phyloP scores from a whole-genome alignment of 306 rosid genomes.

The Quercus alba region DNA sequence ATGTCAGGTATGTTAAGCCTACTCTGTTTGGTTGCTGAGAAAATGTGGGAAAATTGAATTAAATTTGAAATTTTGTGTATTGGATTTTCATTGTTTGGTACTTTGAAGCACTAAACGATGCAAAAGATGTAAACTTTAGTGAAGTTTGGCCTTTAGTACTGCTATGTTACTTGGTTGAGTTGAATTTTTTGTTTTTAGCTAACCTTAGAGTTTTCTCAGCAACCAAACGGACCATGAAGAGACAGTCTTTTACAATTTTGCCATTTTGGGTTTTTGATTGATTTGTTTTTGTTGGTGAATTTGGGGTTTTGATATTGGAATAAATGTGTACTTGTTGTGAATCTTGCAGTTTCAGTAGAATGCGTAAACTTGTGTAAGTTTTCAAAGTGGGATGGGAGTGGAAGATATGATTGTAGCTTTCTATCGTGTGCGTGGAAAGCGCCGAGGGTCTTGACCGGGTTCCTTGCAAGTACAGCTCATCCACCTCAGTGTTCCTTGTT shows the following conservation, averaged over 20 bases:
- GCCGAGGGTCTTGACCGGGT: conserved; percentile 91
- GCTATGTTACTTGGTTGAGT: conserved; percentile 14
- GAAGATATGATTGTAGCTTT: conserved; percentile 74
- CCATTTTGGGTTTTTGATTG: neutral
- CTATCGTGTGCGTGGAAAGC: conserved; percentile 92
- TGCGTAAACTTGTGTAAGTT: conserved; percentile 82
- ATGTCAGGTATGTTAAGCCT: conserved; percentile 64
- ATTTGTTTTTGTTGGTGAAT: neutral
- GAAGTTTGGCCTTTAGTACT: conserved; percentile 5
- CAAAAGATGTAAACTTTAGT: neutral
- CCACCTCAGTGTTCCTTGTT: conserved; percentile 45
- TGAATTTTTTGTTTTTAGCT: neutral
- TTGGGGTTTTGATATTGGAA: conserved; percentile 28
- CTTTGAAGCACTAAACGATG: neutral
- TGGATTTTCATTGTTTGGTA: conserved; percentile 1
- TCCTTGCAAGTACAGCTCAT: conserved; percentile 88
- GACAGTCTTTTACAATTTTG: neutral
- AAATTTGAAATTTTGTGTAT: neutral
- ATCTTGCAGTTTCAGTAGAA: conserved; percentile 81
- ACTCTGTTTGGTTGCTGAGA: conserved; percentile 13
- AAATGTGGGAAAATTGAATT: conserved; percentile 23
- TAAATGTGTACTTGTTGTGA: neutral
- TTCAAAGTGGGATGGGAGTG: conserved; percentile 72
- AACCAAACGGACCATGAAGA: conserved; percentile 4
- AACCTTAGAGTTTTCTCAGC: neutral